A percentile compares a stretch with the other conserved stretches of the same genome.
These are phyloP conservation scores for Helianthus tuberosus DNA, from an alignment of 129 eudicot species.

Conservation along the genomic window DNA sequence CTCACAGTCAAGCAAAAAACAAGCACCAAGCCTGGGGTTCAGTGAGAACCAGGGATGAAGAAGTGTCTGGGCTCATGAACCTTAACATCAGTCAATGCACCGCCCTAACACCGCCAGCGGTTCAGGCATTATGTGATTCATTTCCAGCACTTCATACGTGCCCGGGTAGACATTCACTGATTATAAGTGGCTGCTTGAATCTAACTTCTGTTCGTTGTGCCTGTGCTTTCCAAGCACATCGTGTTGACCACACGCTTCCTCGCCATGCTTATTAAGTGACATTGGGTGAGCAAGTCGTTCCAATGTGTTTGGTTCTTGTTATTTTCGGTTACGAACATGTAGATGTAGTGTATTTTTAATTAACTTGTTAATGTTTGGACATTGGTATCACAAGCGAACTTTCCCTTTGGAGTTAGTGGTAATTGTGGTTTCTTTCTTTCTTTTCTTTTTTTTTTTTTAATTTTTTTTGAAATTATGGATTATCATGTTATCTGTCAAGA, in stretches of 20 bases:
- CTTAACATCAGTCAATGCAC: conserved; percentile 96
- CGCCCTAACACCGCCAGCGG: conserved; percentile 97
- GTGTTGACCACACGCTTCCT: conserved; percentile 36
- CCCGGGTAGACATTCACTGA: conserved; percentile 86
- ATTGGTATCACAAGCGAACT: neutral
- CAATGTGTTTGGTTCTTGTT: neutral
- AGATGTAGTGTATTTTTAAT: neutral
- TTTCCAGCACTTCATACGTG: conserved; percentile 92
- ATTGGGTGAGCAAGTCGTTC: neutral
- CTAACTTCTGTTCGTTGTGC: conserved; percentile 90
- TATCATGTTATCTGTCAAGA: neutral
- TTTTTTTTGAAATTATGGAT: neutral
- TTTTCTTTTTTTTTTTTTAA: too few species aligned
- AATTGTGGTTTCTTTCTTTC: neutral
- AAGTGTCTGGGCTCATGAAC: conserved; percentile 48
- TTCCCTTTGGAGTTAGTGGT: neutral
- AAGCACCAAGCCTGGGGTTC: conserved; percentile 60
- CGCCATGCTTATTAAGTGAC: conserved; percentile 58
- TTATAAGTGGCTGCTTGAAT: conserved; percentile 86
- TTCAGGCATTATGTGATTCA: conserved; percentile 86
- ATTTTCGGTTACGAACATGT: conserved; percentile 1
- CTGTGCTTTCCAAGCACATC: conserved; percentile 71
- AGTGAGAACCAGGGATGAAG: conserved; percentile 47
- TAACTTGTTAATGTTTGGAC: conserved; percentile 18
- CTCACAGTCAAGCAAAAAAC: conserved; percentile 70